A percentile compares a stretch with the other conserved stretches of the same genome.
Evolutionary conservation across 306 rosid species (phyloP).

Genomic region (Bauhinia variegata): DNA sequence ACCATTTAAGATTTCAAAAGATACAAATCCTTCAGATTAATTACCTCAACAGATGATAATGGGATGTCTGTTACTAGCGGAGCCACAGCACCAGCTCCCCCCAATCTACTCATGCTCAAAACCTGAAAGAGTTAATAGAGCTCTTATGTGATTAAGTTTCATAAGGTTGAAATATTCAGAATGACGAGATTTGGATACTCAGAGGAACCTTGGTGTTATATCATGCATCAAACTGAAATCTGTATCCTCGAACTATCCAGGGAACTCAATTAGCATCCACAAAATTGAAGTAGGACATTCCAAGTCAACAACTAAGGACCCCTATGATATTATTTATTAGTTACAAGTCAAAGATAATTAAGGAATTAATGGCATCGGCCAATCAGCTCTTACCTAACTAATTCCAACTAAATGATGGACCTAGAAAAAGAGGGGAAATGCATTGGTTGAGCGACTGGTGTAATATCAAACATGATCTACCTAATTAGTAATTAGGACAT

Average conservation of each 20-base stretch:
- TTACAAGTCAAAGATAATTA: not conserved
- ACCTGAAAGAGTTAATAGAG: slow-evolving; percentile 57
- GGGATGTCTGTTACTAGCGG: slow-evolving; percentile 93
- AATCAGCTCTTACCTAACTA: not conserved
- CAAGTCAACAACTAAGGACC: slow-evolving; percentile 23
- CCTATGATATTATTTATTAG: slow-evolving; percentile 20
- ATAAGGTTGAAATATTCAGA: slow-evolving; percentile 19
- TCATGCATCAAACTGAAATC: slow-evolving; percentile 11
- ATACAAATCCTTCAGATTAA: slow-evolving; percentile 7
- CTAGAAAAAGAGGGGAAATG: not conserved
- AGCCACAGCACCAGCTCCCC: slow-evolving; percentile 98
- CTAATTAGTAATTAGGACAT: too few relatives aligned
- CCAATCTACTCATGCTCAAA: slow-evolving; percentile 97
- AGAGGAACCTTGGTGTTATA: slow-evolving; percentile 29
- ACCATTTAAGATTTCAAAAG: not conserved
- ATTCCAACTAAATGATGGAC: too few relatives aligned
- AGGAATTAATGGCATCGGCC: not conserved
- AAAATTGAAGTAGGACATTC: slow-evolving; percentile 16
- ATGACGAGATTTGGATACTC: slow-evolving; percentile 22
- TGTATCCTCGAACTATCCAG: slow-evolving; percentile 1
- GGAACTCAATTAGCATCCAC: slow-evolving; percentile 29
- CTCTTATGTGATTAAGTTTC: slow-evolving; percentile 17
- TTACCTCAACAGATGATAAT: slow-evolving; percentile 90
- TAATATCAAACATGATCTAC: not conserved
- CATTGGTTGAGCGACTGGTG: slow-evolving; percentile 10